These are phyloP conservation scores for Penicillium riverlandense DNA, from an alignment of 495 filamentous ascomycete species.

Conservation along the genomic window DNA sequence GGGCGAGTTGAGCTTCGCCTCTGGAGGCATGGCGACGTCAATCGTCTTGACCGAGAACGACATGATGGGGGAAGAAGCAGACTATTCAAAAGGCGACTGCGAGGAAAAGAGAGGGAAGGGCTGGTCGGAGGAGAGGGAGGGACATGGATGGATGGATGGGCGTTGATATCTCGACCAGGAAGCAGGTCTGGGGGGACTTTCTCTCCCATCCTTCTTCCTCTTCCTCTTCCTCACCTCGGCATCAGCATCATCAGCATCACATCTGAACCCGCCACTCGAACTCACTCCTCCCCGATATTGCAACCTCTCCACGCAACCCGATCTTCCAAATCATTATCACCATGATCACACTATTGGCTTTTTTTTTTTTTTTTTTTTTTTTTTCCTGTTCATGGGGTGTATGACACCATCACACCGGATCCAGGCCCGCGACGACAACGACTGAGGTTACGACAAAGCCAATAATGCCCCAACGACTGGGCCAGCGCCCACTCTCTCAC, in stretches of 20 bases:
- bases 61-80: slow-evolving; percentile 8
- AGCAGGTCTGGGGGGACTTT: neutral
- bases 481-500: too few species aligned
- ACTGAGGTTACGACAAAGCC: neutral
- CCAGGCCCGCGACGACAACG: neutral
- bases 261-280: too few species aligned
- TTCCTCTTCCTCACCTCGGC: neutral
- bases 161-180: slow-evolving; percentile 12
- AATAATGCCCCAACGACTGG: neutral
- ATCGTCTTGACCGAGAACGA: slow-evolving; percentile 18
- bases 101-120: slow-evolving; percentile 2
- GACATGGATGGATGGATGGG: neutral
- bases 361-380: neutral
- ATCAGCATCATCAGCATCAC: too few species aligned
- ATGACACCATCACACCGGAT: slow-evolving; percentile 3
- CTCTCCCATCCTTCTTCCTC: neutral
- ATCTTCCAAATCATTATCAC: too few species aligned
- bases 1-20: slow-evolving; percentile 9
- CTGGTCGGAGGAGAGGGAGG: neutral
- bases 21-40: slow-evolving; percentile 16
- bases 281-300: too few species aligned
- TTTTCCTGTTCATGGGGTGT: neutral
- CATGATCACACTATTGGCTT: too few species aligned
- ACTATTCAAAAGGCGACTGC: slow-evolving; percentile 16
- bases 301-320: too few species aligned